Evolutionary conservation across 345 rosid genomes (phyloP).

Genomic region (Syzygium grande): DNA sequence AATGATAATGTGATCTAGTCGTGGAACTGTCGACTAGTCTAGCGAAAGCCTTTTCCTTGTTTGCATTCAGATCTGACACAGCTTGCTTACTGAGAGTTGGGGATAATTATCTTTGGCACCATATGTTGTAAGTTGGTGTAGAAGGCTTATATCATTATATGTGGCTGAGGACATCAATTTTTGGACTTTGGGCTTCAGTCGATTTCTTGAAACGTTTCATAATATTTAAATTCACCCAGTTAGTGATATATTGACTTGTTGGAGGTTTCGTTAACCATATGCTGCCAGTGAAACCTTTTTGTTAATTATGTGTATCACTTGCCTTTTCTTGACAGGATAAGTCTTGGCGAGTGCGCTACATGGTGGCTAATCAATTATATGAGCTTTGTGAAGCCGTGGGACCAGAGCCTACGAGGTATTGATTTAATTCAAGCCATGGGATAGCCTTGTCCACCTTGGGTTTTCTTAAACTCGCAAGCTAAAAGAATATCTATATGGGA

Average conservation of each 20-base stretch:
- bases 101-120: not conserved
- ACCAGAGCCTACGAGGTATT: constrained; percentile 87
- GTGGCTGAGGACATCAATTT: not conserved
- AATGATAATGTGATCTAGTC: not conserved
- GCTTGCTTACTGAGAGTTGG: not conserved
- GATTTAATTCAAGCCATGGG: not conserved
- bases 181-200: not conserved
- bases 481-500: not conserved
- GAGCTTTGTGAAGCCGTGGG: constrained; percentile 98
- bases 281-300: not conserved
- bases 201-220: not conserved
- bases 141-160: not conserved
- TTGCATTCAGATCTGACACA: not conserved
- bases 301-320: not conserved
- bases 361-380: constrained; percentile 95
- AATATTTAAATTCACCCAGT: not conserved
- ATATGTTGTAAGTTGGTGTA: not conserved
- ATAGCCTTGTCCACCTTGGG: not conserved
- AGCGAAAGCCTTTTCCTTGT: not conserved
- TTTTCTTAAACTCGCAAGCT: not conserved
- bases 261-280: not conserved
- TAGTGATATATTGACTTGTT: not conserved
- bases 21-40: not conserved
- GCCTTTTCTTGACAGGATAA: constrained; percentile 51
- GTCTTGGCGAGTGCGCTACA: constrained; percentile 98